Base-by-base conservation (phyloP, 2,329 filamentous ascomycete genomes). In the Fusarium napiforme region DNA sequence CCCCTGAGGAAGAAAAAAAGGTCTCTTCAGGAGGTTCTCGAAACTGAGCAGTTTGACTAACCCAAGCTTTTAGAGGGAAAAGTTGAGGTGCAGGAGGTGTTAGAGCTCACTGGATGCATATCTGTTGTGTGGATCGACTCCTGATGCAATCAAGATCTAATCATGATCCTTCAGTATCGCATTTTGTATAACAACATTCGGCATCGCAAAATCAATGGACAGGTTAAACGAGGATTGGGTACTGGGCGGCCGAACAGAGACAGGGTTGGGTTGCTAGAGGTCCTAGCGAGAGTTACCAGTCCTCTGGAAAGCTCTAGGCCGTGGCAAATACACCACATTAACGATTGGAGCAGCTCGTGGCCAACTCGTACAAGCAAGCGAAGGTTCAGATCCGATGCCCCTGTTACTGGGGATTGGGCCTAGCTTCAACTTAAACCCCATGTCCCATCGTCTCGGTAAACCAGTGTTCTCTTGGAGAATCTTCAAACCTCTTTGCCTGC, bases 251-350 rank as follows among this genome's bases (percentile, higher is more conserved):
- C 69, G 59, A 65, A 66, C 57, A 65, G 55, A 69, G 52, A 42
- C 60, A 55, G 45, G 62, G 64, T 69, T 66, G 67, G 39, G 62
- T 61, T 58, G 46, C 28, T 46, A 42, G 64, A 67, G 64, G 55
- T 78, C 45, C 72, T 77, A 67, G 68, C 59, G 40, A 58, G 49
- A 60, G 76, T 78, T 78, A 78, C 76, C 76, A 47, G 61, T 47
- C 47, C 56, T 64, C 76, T 71, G 76, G 76, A 66, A 77, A 75
- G 58, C 60, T 70, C 71, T 72, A 65, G 66, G 67, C 66, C 60
- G 53, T 62, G 67, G 69, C 65, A 60, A 67, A 65, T 71, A 56
- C 52, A 60, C 55, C 58, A 58, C 64, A 52, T 69, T 40, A 66
- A 72, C 46, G 21, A 50, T 57, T 45, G 57, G 40, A 66, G 46